Base-by-base conservation (phyloP, 1,284 basidiomycete genomes). In the Ceratobasidium sp. region DNA sequence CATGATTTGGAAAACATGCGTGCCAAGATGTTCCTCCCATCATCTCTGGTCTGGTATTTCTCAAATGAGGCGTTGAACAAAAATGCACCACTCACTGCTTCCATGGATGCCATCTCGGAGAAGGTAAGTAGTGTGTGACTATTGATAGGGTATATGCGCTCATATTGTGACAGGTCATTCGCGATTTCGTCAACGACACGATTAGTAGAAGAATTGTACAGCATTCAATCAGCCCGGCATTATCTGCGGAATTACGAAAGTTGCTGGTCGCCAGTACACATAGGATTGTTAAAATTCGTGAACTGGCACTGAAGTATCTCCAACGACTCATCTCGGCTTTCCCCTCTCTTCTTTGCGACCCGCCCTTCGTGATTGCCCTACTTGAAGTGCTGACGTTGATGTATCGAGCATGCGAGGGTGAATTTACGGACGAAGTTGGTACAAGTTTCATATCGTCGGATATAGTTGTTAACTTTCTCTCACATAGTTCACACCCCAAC, bases 301-400 rank as follows among this genome's bases (percentile, higher is more conserved):
- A 90, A 42, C 83, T 93, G 23, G 92, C 96, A 0, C 84, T 88
- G 62, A 87, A 85, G 76, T 97, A 92, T 75, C 82, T 97, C 27
- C 87, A 95, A 77, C 85, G 88, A 44, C 81, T 99, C 52, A 87
- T 98, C 72, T 89, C 87, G n/a, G 92, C 91, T 1, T 97, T 98
- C 79, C 95, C 97, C 0, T 94, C 93, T 7, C 80, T 99, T 70
- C 89, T 98, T 84, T 98, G 95, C 78, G 90, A 96, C 76, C 85
- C 89, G 11, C 84, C 89, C 13, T 83, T 98, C 39, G 91, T 99
- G 5, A 92, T 89, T 73, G 87, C 91, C 29, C 89, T 98, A 70
- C 82, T 99, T 49, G 97, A 99, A 77, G 88, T 94, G 49, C 82
- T 99, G 69, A 98, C 96, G 0, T 82, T 98, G 13, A 81, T 99